These are phyloP conservation scores for Boletus tylopilopsis DNA, from an alignment of 768 basidiomycete genomes.

Conservation along the genomic window DNA sequence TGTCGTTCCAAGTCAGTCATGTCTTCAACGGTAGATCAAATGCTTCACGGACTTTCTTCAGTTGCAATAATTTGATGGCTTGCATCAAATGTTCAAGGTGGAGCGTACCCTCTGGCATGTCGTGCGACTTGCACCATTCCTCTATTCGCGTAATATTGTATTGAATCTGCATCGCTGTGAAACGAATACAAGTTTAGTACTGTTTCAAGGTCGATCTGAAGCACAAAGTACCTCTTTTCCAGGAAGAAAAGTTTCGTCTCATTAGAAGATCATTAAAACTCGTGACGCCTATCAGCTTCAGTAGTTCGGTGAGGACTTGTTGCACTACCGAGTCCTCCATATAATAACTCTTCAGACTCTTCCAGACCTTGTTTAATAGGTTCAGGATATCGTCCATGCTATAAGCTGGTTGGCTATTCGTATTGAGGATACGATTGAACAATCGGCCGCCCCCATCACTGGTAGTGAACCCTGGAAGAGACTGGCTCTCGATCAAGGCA, in stretches of 20 bases:
- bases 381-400: constrained; percentile 99
- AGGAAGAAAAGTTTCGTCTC: constrained; percentile 98
- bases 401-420: constrained; percentile 84
- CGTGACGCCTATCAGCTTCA: constrained; percentile 93
- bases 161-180: constrained; percentile 97
- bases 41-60: constrained; percentile 78
- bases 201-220: not conserved
- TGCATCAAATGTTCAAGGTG: constrained; percentile 99
- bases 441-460: constrained; percentile 90
- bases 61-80: constrained; percentile 94
- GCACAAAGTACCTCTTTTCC: constrained; percentile 84
- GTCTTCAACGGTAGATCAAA: not conserved
- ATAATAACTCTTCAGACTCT: constrained; percentile 96
- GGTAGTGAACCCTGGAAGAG: constrained; percentile 95
- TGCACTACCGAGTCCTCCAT: constrained; percentile 97
- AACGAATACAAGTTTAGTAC: not conserved
- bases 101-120: constrained; percentile 97
- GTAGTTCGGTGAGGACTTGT: constrained; percentile 90
- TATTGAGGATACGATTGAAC: constrained; percentile 88
- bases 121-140: constrained; percentile 99
- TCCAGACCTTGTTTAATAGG: constrained; percentile 96
- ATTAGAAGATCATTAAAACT: constrained; percentile 98
- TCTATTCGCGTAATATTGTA: constrained; percentile 98
- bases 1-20: constrained; percentile 27
- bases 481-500: constrained; percentile 97